Conservation (phyloP, 441 rosid species). For the Erodium chrysanthum region DNA sequence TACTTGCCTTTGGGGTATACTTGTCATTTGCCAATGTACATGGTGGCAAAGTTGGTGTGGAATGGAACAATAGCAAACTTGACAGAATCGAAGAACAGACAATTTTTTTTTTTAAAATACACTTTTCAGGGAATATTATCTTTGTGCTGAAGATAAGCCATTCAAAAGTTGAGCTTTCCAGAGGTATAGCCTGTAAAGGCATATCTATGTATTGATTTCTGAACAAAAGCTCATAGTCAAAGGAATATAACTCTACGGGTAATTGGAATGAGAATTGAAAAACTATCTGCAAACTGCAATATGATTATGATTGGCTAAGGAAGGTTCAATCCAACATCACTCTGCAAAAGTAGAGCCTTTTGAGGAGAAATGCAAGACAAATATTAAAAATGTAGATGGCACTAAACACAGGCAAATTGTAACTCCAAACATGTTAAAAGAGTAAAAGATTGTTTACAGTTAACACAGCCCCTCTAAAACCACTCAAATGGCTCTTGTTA, state of each 20-base stretch:
- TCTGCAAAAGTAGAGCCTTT: neutral
- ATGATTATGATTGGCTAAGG: too few species aligned
- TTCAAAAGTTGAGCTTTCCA: neutral
- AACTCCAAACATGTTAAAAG: neutral
- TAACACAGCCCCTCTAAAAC: conserved; percentile 1
- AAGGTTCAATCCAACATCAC: too few species aligned
- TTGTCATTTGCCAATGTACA: neutral
- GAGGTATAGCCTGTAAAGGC: too few species aligned
- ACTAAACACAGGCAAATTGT: neutral
- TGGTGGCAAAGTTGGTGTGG: neutral
- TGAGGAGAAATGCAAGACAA: neutral
- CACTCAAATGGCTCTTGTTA: conserved; percentile 20
- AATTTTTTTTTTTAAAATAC: too few species aligned
- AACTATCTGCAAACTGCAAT: too few species aligned
- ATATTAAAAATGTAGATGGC: too few species aligned
- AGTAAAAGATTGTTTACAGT: conserved; percentile 2
- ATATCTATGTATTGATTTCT: neutral
- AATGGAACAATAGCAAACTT: neutral
- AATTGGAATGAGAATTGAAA: neutral
- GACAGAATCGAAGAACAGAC: too few species aligned
- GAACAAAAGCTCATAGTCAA: neutral
- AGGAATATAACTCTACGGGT: neutral
- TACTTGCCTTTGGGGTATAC: too few species aligned
- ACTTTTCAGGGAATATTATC: neutral
- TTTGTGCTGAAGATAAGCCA: neutral